Conservation (phyloP, 306 rosid species). For the Prunus fruticosa region DNA sequence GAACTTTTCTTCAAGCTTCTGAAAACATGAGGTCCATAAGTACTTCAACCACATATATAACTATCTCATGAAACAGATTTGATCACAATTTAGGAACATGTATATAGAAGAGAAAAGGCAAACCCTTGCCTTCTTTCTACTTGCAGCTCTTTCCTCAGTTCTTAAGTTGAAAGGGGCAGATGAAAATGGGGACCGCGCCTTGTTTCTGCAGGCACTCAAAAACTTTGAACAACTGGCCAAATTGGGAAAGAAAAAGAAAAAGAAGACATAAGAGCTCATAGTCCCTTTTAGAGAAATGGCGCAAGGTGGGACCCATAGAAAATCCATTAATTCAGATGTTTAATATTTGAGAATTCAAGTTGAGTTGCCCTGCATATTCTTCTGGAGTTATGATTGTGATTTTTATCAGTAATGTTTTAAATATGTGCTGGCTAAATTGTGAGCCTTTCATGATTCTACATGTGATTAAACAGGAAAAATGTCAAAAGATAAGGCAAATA, state of each 20-base stretch:
- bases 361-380: not conserved
- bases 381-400: not conserved
- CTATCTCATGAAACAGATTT: not conserved
- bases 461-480: not conserved
- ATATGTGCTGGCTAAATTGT: not conserved
- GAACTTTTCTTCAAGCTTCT: conserved; percentile 97
- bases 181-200: conserved; percentile 65
- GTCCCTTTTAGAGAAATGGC: not conserved
- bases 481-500: conserved; percentile 24
- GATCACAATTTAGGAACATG: not conserved
- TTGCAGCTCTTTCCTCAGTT: conserved; percentile 90
- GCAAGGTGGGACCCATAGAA: not conserved
- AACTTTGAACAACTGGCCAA: conserved; percentile 41
- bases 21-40: conserved; percentile 21
- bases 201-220: conserved; percentile 69
- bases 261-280: conserved; percentile 11
- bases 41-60: not conserved
- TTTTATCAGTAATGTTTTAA: not conserved
- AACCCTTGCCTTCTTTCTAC: conserved; percentile 75
- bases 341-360: not conserved
- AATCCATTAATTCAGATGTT: not conserved
- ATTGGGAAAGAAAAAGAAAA: conserved; percentile 14
- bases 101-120: conserved; percentile 9
- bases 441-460: not conserved
- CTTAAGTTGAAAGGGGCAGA: conserved; percentile 77